Evolutionary conservation across 148 eudicot species (phyloP).

Genomic region (Vaccinium myrtillus): DNA sequence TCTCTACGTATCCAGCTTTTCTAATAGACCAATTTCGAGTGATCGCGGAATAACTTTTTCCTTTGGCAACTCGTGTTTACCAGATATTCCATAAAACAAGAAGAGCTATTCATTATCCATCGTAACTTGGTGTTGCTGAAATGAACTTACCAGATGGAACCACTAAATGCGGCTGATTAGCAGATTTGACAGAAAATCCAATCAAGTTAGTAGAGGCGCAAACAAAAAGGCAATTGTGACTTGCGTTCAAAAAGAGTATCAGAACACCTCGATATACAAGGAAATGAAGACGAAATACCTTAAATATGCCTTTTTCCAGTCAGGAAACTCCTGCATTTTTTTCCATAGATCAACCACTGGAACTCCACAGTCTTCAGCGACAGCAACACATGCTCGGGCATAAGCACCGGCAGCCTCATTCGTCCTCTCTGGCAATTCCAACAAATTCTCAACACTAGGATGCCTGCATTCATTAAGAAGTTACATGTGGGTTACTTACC

Average conservation of each 20-base stretch:
- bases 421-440: conserved; percentile 72
- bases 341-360: conserved; percentile 67
- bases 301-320: conserved; percentile 54
- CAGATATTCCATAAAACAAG: not conserved
- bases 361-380: conserved; percentile 52
- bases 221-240: not conserved
- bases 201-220: not conserved
- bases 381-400: conserved; percentile 66
- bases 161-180: not conserved
- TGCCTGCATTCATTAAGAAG: conserved; percentile 34
- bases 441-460: conserved; percentile 47
- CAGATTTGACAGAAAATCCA: not conserved
- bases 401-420: conserved; percentile 69
- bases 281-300: conserved; percentile 37
- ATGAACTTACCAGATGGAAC: not conserved
- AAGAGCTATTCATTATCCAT: not conserved
- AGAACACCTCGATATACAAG: not conserved
- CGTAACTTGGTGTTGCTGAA: not conserved
- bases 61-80: not conserved
- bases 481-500: not conserved
- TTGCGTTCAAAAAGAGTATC: not conserved
- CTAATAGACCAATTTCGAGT: not conserved
- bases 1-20: not conserved
- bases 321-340: conserved; percentile 67
- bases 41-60: no score